A percentile compares a stretch with the other conserved stretches of the same genome.
phyloP scores from a whole-genome alignment of 2,329 filamentous ascomycete genomes.

The Aspergillus tanneri region DNA sequence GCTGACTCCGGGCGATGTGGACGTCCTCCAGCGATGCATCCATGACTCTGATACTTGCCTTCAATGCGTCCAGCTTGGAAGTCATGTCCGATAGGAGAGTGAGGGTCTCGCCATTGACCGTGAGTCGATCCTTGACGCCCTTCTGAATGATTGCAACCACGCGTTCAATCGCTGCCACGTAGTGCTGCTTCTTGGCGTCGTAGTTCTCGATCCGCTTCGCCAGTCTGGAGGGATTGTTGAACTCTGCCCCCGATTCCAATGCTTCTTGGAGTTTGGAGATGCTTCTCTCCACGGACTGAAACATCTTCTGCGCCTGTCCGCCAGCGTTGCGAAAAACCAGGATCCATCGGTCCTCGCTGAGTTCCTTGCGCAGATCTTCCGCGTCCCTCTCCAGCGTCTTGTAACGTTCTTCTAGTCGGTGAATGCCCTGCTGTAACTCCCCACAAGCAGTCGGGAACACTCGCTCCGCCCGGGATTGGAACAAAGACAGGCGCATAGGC shows the following conservation, averaged over 20 bases:
- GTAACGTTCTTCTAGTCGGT: conserved; percentile 78
- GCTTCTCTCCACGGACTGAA: conserved; percentile 87
- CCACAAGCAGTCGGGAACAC: conserved; percentile 89
- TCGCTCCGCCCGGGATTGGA: conserved; percentile 71
- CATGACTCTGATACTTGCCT: conserved; percentile 73
- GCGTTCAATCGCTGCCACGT: conserved; percentile 86
- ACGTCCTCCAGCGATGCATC: conserved; percentile 74
- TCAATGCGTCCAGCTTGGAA: conserved; percentile 74
- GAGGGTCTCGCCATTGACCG: conserved; percentile 92
- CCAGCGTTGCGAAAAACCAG: conserved; percentile 92
- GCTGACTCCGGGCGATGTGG: conserved; percentile 60
- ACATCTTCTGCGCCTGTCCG: conserved; percentile 92
- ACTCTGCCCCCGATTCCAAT: conserved; percentile 70
- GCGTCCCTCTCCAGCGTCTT: conserved; percentile 86
- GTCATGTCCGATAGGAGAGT: conserved; percentile 83
- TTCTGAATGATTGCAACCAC: conserved; percentile 91
- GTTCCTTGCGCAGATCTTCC: conserved; percentile 80
- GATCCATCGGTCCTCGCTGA: conserved; percentile 95
- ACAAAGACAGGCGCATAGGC: conserved; percentile 88
- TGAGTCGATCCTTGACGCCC: conserved; percentile 91
- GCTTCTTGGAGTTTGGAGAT: conserved; percentile 77
- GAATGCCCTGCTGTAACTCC: conserved; percentile 74
- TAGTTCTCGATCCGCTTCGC: conserved; percentile 87
- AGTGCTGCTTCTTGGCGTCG: conserved; percentile 91
- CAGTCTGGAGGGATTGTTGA: conserved; percentile 68